Base-by-base conservation (phyloP, 2,329 filamentous ascomycete genomes). In the Lachnellula suecica region DNA sequence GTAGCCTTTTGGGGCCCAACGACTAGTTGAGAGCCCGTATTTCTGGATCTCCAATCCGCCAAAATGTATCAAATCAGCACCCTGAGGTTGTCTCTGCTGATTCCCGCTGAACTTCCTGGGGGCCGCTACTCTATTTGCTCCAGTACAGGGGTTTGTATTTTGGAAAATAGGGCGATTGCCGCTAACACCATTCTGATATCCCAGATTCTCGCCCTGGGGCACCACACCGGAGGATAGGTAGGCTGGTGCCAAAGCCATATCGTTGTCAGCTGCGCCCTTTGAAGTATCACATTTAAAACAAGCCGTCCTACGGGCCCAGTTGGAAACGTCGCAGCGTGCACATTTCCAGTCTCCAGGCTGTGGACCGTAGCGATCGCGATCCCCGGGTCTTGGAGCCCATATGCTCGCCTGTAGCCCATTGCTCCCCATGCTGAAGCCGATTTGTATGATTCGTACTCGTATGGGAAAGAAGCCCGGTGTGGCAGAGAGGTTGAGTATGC, bases 1-100 rank as follows among this genome's bases (percentile, higher is more conserved):
- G 5, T 47, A 9, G 42, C 27, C 31, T 34, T 46, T 27, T 45
- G 63, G 62, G 15, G 64, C 64, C 63, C 63, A 66, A 20, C 58
- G 53, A 43, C 64, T 66, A 1, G 57, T 54, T 8, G 57, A 49
- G 4, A 63, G 44, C 2, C 62, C 61, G 27, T 47, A 50, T 24
- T 29, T 43, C 17, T 44, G 15, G 2, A 15, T 13, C 27, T 49
- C 17, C 8, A 47, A 31, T 13, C 23, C 22, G 15, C 31, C 40
- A 19, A 35, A 13, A 22, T 25, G 13, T n/a, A 8, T 27, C 35
- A 27, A 2, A 15, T 47, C 10, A 10, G 17, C 7, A 23, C 11
- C 7, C 22, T 37, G 27, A 22, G 17, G 17, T 13, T n/a, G 22
- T n/a, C 27, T n/a, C 25, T 15, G 7, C 35, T 24, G 27, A 23